Percentiles rank a stretch among this genome's conserved stretches.
These are phyloP conservation scores for Lolium perenne DNA, from an alignment of 176 grass and related monocot species.

Conservation along the genomic window DNA sequence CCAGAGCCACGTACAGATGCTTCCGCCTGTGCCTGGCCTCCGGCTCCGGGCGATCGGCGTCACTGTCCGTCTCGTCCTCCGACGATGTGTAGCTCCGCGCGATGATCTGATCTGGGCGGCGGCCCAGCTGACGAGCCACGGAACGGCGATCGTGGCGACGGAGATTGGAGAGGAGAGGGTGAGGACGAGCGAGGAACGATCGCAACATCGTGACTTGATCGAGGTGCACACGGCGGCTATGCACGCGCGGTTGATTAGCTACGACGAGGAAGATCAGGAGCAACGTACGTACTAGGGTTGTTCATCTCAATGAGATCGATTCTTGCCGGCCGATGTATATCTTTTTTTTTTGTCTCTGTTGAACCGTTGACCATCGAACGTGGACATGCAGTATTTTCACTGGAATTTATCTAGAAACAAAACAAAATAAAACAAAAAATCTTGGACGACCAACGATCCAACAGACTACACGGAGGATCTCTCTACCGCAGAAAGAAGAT, in stretches of 20 bases:
- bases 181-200: neutral
- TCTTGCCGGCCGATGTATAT: too few relatives aligned
- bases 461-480: too few relatives aligned
- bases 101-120: neutral
- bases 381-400: too few relatives aligned
- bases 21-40: neutral
- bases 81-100: neutral
- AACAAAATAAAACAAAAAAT: too few relatives aligned
- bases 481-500: too few relatives aligned
- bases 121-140: neutral
- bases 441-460: too few relatives aligned
- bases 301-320: too few relatives aligned
- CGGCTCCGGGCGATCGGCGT: neutral
- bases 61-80: neutral
- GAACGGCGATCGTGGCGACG: neutral
- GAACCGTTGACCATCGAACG: too few relatives aligned
- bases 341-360: too few relatives aligned
- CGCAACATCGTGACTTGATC: neutral
- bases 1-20: neutral
- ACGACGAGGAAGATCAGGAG: neutral
- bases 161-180: neutral
- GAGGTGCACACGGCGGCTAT: neutral
- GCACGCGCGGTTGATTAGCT: neutral
- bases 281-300: neutral
- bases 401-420: too few relatives aligned